A percentile compares a stretch with the other conserved stretches of the same genome.
phyloP scores from a whole-genome alignment of 192 early-diverging fungal genomes.

The Jimgerdemannia flammicorona region DNA sequence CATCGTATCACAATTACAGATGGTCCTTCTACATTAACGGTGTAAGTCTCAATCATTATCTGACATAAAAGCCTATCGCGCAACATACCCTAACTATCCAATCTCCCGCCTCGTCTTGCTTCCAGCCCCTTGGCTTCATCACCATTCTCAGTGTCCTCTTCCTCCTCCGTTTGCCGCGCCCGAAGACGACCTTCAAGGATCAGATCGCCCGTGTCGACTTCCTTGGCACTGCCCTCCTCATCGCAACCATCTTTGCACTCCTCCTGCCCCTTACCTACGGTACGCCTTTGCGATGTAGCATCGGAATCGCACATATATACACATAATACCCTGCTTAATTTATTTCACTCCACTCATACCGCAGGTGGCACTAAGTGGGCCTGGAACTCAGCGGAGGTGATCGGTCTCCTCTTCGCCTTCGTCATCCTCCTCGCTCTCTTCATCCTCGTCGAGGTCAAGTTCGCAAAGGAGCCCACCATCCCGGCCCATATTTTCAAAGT shows the following conservation, averaged over 20 bases:
- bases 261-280: slow-evolving; percentile 39
- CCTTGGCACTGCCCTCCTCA: slow-evolving; percentile 41
- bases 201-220: slow-evolving; percentile 54
- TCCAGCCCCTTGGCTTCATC: slow-evolving; percentile 70
- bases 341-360: slow-evolving; percentile 55
- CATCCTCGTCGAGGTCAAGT: slow-evolving; percentile 59
- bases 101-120: slow-evolving; percentile 65
- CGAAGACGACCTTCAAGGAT: slow-evolving; percentile 29
- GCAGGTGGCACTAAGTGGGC: slow-evolving; percentile 66
- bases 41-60: too few species aligned
- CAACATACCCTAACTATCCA: not conserved
- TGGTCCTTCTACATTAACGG: too few species aligned
- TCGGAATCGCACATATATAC: not conserved
- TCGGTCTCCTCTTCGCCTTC: slow-evolving; percentile 55
- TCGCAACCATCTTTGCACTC: slow-evolving; percentile 44
- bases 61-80: not conserved
- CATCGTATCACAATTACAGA: too few species aligned
- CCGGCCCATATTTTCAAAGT: slow-evolving; percentile 54
- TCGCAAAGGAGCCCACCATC: slow-evolving; percentile 77
- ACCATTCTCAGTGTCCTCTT: slow-evolving; percentile 57
- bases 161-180: slow-evolving; percentile 59
- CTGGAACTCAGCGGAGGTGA: slow-evolving; percentile 58
- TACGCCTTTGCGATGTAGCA: slow-evolving; percentile 47
- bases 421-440: slow-evolving; percentile 51
- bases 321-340: not conserved